Conservation (phyloP, 2,329 filamentous ascomycete genomes). For the Venturia effusa region DNA sequence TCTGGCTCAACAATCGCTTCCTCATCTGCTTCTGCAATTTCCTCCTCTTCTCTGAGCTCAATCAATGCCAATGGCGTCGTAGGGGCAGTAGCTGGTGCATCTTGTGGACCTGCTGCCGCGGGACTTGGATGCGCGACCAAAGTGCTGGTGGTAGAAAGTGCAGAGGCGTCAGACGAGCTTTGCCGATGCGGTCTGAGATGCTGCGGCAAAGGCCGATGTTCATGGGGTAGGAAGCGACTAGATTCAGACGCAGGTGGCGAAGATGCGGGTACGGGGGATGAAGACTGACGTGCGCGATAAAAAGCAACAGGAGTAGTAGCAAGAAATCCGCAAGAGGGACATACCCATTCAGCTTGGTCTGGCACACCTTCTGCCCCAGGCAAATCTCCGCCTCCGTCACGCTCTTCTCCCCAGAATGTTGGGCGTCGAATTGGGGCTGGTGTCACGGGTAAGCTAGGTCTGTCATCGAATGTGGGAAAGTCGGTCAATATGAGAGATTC, state of each 20-base stretch:
- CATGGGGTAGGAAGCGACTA: neutral
- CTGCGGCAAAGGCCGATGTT: neutral
- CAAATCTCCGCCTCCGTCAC: slow-evolving; percentile 47
- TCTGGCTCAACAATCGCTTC: neutral
- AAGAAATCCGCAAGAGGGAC: slow-evolving; percentile 38
- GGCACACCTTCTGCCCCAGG: slow-evolving; percentile 75
- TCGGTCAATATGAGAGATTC: slow-evolving; percentile 65
- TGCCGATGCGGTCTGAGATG: slow-evolving; percentile 5
- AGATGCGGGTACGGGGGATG: slow-evolving; percentile 17
- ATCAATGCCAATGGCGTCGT: neutral
- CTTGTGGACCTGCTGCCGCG: neutral
- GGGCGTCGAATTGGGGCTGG: slow-evolving; percentile 66
- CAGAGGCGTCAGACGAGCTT: slow-evolving; percentile 9
- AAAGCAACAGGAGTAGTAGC: slow-evolving; percentile 24
- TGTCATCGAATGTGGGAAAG: slow-evolving; percentile 72
- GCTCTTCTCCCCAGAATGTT: slow-evolving; percentile 55
- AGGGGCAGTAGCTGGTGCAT: neutral
- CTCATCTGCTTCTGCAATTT: neutral
- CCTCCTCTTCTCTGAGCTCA: slow-evolving; percentile 6
- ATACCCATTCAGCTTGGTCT: slow-evolving; percentile 87
- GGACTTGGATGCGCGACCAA: neutral
- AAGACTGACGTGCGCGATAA: slow-evolving; percentile 14
- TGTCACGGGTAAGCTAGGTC: slow-evolving; percentile 82
- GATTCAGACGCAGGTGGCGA: neutral
- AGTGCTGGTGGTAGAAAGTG: slow-evolving; percentile 6